Base-by-base conservation (phyloP, 2,329 filamentous ascomycete species). In the Sphaerulina populicola region DNA sequence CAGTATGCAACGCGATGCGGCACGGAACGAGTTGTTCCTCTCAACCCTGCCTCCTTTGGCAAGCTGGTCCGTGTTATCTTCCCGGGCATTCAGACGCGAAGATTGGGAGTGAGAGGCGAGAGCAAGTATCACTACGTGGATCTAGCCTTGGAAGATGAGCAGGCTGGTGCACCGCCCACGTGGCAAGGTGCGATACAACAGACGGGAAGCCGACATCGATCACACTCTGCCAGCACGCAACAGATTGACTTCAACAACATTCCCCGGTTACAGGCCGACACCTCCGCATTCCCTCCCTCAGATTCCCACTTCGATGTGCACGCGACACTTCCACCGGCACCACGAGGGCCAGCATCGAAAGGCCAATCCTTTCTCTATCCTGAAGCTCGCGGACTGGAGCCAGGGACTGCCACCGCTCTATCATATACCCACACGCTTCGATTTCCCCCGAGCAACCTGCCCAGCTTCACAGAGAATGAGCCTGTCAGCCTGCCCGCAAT, bases 1-100 rank as follows among this genome's bases (percentile, higher is more conserved):
- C 90, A 90, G 67, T 98, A 98, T 68, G 93, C 91, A 43, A 89
- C 87, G 23, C 82, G 88, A 57, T 98, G 93, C 69, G 90, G 88
- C 39, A 94, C 85, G 4, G 90, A 97, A 66, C 82, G 90, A 64
- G 94, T 97, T 36, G 94, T 93, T 0, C 90, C 95, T 8, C 72
- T 98, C 51, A 98, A 98, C 65, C 93, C 93, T 38, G 93, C 93
- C 8, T 97, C 91, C 27, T 98, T 98, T 70, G 93, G 93, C 51
- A 98, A 98, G 70, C 80, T 98, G 39, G 93, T 98, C 31, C 83
- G 93, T 30, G 91, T 98, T 36, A 85, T 98, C 46, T 98, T 97
- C 62, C 91, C 93, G 0, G 91, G 90, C 38, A 83, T 98, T 18
- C 91, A 94, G 70, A 98, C 93, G 30, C 80, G 93, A 53, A 81